Percentiles rank a stretch among this genome's conserved stretches.
Conservation (phyloP, 2,329 filamentous ascomycete species). For the Coleophoma crateriformis region DNA sequence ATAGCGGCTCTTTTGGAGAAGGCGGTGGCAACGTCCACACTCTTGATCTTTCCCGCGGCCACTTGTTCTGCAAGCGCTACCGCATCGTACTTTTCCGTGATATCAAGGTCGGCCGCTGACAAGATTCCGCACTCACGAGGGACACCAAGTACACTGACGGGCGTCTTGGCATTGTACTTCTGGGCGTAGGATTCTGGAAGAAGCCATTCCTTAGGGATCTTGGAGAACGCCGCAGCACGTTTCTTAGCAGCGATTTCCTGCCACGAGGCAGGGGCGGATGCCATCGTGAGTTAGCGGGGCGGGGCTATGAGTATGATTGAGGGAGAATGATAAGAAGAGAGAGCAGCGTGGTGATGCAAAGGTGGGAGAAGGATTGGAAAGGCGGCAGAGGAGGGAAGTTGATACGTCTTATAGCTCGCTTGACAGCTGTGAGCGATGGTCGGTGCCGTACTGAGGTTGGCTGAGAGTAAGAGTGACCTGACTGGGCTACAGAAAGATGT, state of each 20-base stretch:
- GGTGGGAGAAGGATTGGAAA: too few relatives aligned
- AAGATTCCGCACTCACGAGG: conserved; percentile 37
- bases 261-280: not conserved
- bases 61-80: conserved; percentile 34
- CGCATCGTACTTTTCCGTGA: conserved; percentile 42
- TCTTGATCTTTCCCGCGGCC: conserved; percentile 27
- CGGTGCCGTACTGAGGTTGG: too few relatives aligned
- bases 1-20: conserved; percentile 41
- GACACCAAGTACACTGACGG: conserved; percentile 26
- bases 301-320: too few relatives aligned
- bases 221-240: conserved; percentile 1
- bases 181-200: conserved; percentile 6
- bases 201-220: conserved; percentile 28
- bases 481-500: too few relatives aligned
- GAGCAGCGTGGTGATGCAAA: too few relatives aligned
- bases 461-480: too few relatives aligned
- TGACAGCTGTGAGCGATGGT: too few relatives aligned
- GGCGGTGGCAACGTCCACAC: conserved; percentile 33
- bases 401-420: too few relatives aligned
- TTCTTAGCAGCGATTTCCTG: not conserved
- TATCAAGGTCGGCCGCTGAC: conserved; percentile 36
- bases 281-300: not conserved
- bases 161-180: conserved; percentile 4
- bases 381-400: too few relatives aligned
- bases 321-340: too few relatives aligned